Base-by-base conservation (phyloP, 306 rosid species). In the Cucumis melo region DNA sequence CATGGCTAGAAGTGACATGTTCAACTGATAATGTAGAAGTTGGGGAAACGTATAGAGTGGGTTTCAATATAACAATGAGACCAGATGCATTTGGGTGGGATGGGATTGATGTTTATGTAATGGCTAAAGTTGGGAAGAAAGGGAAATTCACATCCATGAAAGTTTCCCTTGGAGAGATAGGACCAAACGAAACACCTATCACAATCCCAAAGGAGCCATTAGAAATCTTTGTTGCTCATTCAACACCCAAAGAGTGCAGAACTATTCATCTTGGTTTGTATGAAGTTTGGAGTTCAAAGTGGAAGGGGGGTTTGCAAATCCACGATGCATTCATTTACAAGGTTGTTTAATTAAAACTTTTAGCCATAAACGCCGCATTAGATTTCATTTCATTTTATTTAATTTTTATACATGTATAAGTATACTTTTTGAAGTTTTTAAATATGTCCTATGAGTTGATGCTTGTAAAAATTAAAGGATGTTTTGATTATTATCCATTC, bases 1-100 rank as follows among this genome's bases (percentile, higher is more conserved):
- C 88, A 14, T 93, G 98, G 98, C 82, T 93, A 10, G 97, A 93
- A 67, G 92, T 93, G 61, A 87, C 96, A 0, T 86, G 89, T 2
- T 2, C 59, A 14, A 77, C 59, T 4, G 0, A 0, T 3, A 23
- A 24, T 0, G 5, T 21, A 8, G 0, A 0, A 0, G 0, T 0
- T 0, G n/a, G 16, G 4, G 19, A 5, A 20, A 60, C 0, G 0
- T 93, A 89, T 13, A 2, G 0, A 0, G 67, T 93, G 11, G 9
- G 3, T 4, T 93, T 93, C 57, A 0, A 39, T 0, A 81, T 91
- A 21, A 41, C 17, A 5, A 24, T 90, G 10, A 83, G 78, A 38
- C 7, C 66, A 0, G 84, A 85, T n/a, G 88, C 91, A 9, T 93
- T 91, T 60, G 98, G 98, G 42, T 93, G 98, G 98, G 48, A 42